Percentiles rank a stretch among this genome's conserved stretches.
Evolutionary conservation across 768 basidiomycete species (phyloP).

Genomic region (Lanmaoa pseudosensibilis): DNA sequence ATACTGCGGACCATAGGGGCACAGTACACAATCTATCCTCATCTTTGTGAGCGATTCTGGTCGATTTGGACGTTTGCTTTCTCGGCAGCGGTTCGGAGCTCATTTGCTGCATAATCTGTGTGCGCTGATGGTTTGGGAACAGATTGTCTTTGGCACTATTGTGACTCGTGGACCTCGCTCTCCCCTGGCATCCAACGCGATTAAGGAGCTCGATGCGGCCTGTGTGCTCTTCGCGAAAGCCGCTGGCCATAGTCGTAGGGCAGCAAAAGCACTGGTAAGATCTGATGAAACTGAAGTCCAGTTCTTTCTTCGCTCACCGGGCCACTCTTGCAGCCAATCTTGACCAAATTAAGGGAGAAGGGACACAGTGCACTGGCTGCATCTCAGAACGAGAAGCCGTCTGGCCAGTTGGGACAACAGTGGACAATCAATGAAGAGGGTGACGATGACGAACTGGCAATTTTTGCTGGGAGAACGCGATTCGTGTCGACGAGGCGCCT

Average conservation of each 20-base stretch:
- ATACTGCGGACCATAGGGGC: constrained; percentile 53
- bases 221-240: constrained; percentile 66
- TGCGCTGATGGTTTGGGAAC: constrained; percentile 2
- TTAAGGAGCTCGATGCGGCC: constrained; percentile 68
- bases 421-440: constrained; percentile 57
- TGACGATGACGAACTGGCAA: constrained; percentile 61
- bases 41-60: constrained; percentile 57
- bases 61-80: constrained; percentile 62
- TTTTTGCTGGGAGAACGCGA: constrained; percentile 66
- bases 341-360: constrained; percentile 62
- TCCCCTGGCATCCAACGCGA: constrained; percentile 63
- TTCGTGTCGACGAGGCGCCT: constrained; percentile 53
- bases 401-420: constrained; percentile 35
- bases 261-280: constrained; percentile 64
- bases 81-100: constrained; percentile 47
- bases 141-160: constrained; percentile 80
- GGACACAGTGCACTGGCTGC: constrained; percentile 55
- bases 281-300: neutral
- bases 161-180: constrained; percentile 73
- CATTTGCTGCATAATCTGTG: neutral
- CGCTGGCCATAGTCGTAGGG: constrained; percentile 56
- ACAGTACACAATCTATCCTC: constrained; percentile 48
- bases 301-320: constrained; percentile 1
- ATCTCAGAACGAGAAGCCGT: constrained; percentile 38
- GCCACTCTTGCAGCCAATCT: constrained; percentile 44